Percentiles rank a stretch among this genome's conserved stretches.
These are phyloP conservation scores for Coprinopsis cinerea DNA, from an alignment of 768 basidiomycete species.

Conservation along the genomic window DNA sequence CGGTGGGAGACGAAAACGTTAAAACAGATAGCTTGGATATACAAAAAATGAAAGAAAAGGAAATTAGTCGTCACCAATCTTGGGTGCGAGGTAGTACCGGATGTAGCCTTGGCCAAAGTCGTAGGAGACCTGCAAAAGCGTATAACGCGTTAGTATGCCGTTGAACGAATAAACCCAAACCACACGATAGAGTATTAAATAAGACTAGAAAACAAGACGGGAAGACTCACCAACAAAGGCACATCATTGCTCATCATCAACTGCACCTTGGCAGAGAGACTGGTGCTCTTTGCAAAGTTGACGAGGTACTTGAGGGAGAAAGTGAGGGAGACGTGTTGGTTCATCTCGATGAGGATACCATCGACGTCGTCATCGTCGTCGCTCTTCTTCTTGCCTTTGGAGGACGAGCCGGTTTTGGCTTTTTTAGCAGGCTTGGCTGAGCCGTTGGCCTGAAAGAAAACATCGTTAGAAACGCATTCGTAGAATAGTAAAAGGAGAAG, in stretches of 20 bases:
- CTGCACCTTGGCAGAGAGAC: slow-evolving; percentile 65
- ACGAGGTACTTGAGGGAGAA: slow-evolving; percentile 97
- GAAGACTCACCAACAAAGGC: slow-evolving; percentile 64
- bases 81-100: slow-evolving; percentile 16
- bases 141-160: background rate
- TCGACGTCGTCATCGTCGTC: slow-evolving; percentile 47
- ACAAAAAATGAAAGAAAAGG: background rate
- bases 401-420: slow-evolving; percentile 37
- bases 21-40: background rate
- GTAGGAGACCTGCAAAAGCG: slow-evolving; percentile 15
- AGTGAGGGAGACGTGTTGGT: slow-evolving; percentile 84
- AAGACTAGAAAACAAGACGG: background rate
- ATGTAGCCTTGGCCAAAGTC: slow-evolving; percentile 14
- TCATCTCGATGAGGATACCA: slow-evolving; percentile 77
- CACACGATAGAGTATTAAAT: background rate
- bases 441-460: slow-evolving; percentile 25
- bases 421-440: slow-evolving; percentile 40
- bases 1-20: too few relatives aligned
- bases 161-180: background rate
- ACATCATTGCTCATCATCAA: slow-evolving; percentile 92
- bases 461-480: slow-evolving; percentile 7
- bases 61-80: slow-evolving; percentile 13
- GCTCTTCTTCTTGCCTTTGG: slow-evolving; percentile 43
- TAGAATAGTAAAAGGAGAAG: background rate
- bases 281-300: slow-evolving; percentile 90